Conservation (phyloP, 1,284 basidiomycete genomes). For the Agaricales sp. region DNA sequence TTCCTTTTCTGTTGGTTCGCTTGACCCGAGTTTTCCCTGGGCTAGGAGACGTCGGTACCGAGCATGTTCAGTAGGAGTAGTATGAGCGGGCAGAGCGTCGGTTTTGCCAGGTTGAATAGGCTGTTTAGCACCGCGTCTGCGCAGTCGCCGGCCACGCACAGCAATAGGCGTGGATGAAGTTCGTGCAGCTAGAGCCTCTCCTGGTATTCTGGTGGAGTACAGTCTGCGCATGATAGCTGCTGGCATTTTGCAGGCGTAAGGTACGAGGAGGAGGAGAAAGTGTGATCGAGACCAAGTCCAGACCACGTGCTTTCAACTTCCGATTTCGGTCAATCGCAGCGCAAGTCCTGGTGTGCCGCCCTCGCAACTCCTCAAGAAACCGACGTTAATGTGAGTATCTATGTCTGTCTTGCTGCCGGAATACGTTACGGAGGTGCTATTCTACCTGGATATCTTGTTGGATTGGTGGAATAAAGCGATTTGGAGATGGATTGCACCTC, state of each 20-base stretch:
- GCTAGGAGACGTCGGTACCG: conserved; percentile 48
- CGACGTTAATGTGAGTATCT: neutral
- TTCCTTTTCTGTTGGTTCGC: conserved; percentile 33
- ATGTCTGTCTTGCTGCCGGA: neutral
- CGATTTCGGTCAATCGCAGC: too few relatives aligned
- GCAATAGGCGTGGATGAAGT: conserved; percentile 61
- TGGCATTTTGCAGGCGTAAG: neutral
- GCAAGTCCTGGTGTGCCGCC: neutral
- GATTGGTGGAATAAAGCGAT: neutral
- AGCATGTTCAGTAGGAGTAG: conserved; percentile 52
- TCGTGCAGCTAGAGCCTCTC: conserved; percentile 42
- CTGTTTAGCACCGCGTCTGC: conserved; percentile 29
- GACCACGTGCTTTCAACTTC: too few relatives aligned
- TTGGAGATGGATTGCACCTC: neutral
- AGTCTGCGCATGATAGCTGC: conserved; percentile 26
- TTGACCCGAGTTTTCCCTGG: conserved; percentile 34
- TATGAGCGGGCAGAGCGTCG: conserved; percentile 39
- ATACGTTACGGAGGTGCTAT: neutral
- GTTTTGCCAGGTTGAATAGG: conserved; percentile 27
- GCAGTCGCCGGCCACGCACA: conserved; percentile 57
- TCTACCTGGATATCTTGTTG: neutral
- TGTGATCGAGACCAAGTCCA: neutral
- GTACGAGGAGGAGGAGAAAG: neutral
- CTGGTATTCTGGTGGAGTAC: conserved; percentile 38
- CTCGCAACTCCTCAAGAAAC: neutral